Base-by-base conservation (phyloP, 345 rosid species). In the Boechera divaricarpa region DNA sequence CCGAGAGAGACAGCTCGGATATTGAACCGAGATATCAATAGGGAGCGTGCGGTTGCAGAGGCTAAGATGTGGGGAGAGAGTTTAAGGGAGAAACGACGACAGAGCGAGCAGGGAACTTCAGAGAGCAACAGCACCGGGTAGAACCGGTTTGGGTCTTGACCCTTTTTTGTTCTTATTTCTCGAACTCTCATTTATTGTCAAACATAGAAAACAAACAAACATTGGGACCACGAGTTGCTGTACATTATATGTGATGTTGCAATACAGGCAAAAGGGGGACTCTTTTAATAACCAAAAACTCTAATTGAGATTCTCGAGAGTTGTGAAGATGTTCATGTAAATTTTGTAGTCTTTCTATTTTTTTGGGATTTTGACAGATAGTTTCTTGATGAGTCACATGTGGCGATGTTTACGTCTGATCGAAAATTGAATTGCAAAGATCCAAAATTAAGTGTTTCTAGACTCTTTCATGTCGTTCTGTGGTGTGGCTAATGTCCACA, bases 21-120 rank as follows among this genome's bases (percentile, higher is more conserved):
- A 39, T 63, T 85, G 73, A 89, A 87, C 84, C 57, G 94, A 67
- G 97, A 90, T 73, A 81, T 88, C 52, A 92, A 94, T 26, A 89
- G 99, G 59, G 97, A 95, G 76, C 84, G 91, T 13, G 97, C 96
- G 9, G 98, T 96, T 63, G 99, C 98, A 0, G 99, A 96, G 77
- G 98, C 99, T 42, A 96, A 91, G 81, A 89, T 86, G 94, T 96
- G 98, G 99, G 99, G 97, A 5, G 98, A 92, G 79, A 95, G 92
- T 68, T 88, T 77, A 87, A 80, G 99, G 78, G 99, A 92, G 74
- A 91, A 95, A 83, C 84, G 94, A 70, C 72, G 94, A 82, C 98
- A 85, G 60, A 85, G 63, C 10, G 91, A 88, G 59, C 90, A 81
- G 63, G 97, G 87, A 28, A 73, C 82, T 44, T 53, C 74, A 33